phyloP scores from a whole-genome alignment of 1,284 basidiomycete genomes.

The Afroboletus lepidellus region DNA sequence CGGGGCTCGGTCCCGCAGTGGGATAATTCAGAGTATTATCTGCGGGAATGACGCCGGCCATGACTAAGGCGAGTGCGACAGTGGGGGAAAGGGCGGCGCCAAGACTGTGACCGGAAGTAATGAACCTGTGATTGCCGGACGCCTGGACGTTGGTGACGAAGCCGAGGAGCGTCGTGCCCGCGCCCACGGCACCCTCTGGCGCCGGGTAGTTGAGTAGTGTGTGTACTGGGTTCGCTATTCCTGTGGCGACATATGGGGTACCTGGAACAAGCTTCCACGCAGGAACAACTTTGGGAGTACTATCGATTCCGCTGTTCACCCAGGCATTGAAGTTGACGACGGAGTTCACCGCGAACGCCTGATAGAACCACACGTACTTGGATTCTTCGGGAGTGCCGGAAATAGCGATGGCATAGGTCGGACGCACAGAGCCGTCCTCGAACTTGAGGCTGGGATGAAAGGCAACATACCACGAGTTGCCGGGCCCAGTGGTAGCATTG shows the following conservation, averaged over 20 bases:
- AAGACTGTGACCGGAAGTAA: conserved; percentile 13
- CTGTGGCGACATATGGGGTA: conserved; percentile 2
- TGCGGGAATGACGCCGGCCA: not conserved
- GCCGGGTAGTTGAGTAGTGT: conserved; percentile 7
- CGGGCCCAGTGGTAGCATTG: conserved; percentile 6
- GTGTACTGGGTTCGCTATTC: not conserved
- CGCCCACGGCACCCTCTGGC: not conserved
- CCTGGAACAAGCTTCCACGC: not conserved
- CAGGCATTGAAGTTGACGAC: conserved; percentile 18
- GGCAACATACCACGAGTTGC: conserved; percentile 21
- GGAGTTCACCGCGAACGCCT: conserved; percentile 5
- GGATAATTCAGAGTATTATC: conserved; percentile 6
- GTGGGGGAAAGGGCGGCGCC: conserved; percentile 12
- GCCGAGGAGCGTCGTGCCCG: conserved; percentile 8
- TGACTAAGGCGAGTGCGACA: conserved; percentile 13
- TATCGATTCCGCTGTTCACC: conserved; percentile 4
- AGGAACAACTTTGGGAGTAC: not conserved
- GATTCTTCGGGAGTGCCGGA: conserved; percentile 10
- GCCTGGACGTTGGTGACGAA: conserved; percentile 3
- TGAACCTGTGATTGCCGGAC: not conserved
- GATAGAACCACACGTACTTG: not conserved
- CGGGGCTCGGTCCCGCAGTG: conserved; percentile 7
- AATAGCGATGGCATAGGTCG: conserved; percentile 15
- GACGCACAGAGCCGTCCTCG: conserved; percentile 13
- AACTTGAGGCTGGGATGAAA: conserved; percentile 11